Evolutionary conservation across 148 eudicot genomes (phyloP).

Genomic region (Persicaria tinctoria): DNA sequence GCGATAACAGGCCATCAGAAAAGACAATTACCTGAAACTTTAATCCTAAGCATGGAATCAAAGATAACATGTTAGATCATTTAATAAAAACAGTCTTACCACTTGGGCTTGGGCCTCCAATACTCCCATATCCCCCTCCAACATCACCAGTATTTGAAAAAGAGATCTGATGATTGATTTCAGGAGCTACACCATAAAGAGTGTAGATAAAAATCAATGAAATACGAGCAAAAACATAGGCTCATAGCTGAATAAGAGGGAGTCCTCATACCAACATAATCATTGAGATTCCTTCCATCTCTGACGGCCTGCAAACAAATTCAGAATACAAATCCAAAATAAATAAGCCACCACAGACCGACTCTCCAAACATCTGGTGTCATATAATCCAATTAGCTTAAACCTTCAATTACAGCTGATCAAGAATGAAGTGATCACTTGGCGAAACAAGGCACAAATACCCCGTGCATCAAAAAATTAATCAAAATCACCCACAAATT

Average conservation of each 20-base stretch:
- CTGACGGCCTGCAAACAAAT: slow-evolving; percentile 51
- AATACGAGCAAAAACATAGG: not conserved
- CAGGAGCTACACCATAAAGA: slow-evolving; percentile 42
- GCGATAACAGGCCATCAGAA: not conserved
- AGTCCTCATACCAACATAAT: slow-evolving; percentile 40
- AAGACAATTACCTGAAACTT: not conserved
- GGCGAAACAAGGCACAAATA: not conserved
- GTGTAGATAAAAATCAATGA: slow-evolving; percentile 13
- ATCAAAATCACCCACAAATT: no score
- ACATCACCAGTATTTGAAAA: slow-evolving; percentile 51
- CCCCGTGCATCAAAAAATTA: no score
- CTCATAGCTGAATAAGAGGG: not conserved
- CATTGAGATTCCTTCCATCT: slow-evolving; percentile 44
- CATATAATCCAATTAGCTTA: not conserved
- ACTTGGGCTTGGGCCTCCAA: slow-evolving; percentile 37
- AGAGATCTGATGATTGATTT: slow-evolving; percentile 58
- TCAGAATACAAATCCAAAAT: slow-evolving; percentile 10
- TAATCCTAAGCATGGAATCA: not conserved
- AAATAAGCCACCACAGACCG: not conserved
- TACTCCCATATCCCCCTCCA: slow-evolving; percentile 54
- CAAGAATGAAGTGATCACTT: not conserved
- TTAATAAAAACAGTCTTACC: slow-evolving; percentile 32
- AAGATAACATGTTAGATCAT: not conserved
- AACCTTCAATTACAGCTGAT: not conserved
- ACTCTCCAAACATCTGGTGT: not conserved